phyloP scores from a whole-genome alignment of 495 filamentous ascomycete species.

The Tuber borchii region DNA sequence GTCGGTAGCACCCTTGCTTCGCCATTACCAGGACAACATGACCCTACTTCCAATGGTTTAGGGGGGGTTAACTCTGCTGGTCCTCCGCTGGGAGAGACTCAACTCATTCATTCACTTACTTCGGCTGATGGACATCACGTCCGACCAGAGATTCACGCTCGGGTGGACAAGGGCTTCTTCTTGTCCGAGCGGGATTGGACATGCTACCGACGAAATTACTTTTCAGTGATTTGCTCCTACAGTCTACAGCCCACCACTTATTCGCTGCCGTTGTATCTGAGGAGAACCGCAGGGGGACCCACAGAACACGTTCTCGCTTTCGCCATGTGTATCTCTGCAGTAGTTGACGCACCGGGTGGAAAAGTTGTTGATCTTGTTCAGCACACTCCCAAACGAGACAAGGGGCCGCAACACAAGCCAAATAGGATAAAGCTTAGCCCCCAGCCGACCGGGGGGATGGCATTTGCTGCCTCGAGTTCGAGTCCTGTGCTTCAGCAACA shows the following conservation, averaged over 20 bases:
- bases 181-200: constrained; percentile 83
- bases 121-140: constrained; percentile 56
- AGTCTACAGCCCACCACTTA: constrained; percentile 53
- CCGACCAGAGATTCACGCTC: constrained; percentile 70
- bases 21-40: constrained; percentile 31
- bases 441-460: constrained; percentile 46
- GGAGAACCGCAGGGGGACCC: constrained; percentile 38
- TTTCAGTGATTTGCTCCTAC: constrained; percentile 79
- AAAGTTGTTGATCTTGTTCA: constrained; percentile 84
- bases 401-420: constrained; percentile 77
- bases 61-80: constrained; percentile 34
- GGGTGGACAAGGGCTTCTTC: constrained; percentile 92
- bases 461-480: constrained; percentile 29
- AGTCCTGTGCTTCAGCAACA: constrained; percentile 36
- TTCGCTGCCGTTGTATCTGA: constrained; percentile 48
- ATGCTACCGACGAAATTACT: constrained; percentile 92
- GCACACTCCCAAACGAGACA: constrained; percentile 92
- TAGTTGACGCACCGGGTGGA: constrained; percentile 68
- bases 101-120: constrained; percentile 53
- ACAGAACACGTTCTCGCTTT: constrained; percentile 57
- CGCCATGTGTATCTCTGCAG: constrained; percentile 80
- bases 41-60: constrained; percentile 38
- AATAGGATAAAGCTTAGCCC: constrained; percentile 63
- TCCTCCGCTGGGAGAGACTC: constrained; percentile 45
- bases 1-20: constrained; percentile 29